Evolutionary conservation across 192 early-diverging fungal species (phyloP).

Genomic region (Coemansia sp.): DNA sequence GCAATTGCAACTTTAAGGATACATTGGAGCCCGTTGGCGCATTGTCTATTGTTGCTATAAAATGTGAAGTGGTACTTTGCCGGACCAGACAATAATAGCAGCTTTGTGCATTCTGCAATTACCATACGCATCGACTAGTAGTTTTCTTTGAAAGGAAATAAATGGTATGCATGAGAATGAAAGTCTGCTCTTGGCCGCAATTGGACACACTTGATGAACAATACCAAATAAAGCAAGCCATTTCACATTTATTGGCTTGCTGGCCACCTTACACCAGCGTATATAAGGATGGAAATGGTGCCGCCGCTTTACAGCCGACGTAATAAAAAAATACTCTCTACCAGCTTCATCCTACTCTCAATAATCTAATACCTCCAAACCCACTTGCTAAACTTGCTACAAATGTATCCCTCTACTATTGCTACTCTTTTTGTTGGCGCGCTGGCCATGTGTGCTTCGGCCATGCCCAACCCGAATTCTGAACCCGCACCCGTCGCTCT

Average conservation of each 20-base stretch:
- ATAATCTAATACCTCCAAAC: background rate
- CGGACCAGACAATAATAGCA: background rate
- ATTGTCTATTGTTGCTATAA: background rate
- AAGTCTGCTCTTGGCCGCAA: background rate
- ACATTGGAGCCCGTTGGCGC: too few species aligned
- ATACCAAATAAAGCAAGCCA: background rate
- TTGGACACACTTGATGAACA: background rate
- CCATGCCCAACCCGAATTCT: conserved; percentile 9
- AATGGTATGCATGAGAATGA: background rate
- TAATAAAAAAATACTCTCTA: background rate
- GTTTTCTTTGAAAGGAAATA: background rate
- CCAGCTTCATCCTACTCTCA: background rate
- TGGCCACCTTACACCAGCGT: background rate
- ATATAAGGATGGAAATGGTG: background rate
- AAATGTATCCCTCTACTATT: conserved; percentile 1
- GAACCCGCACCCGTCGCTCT: conserved; percentile 8
- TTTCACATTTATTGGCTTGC: background rate
- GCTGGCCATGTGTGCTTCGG: background rate
- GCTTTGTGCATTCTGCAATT: background rate
- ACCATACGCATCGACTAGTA: background rate
- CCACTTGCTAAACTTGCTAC: background rate
- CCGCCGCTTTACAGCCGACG: background rate
- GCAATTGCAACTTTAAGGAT: background rate
- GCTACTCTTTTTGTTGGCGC: background rate
- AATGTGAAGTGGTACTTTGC: background rate